These are phyloP conservation scores for Fragilariopsis cylindrus DNA, from an alignment of 108 stramenopile species.

Conservation along the genomic window DNA sequence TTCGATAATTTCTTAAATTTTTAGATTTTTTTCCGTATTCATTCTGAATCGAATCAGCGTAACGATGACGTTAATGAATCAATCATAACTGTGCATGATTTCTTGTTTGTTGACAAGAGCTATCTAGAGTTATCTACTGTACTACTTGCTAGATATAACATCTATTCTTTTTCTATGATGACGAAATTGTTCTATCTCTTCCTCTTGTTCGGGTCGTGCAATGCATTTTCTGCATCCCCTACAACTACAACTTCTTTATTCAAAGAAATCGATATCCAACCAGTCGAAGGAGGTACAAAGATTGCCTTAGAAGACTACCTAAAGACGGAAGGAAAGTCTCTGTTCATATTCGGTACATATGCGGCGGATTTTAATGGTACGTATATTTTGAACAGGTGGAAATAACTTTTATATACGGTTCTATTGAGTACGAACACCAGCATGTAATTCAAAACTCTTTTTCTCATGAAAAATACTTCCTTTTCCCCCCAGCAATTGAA, in stretches of 20 bases:
- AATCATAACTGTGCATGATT: not conserved
- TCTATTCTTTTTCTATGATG: not conserved
- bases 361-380: slow-evolving; percentile 86
- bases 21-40: no score
- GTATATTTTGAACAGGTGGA: no score
- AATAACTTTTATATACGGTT: no score
- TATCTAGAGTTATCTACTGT: not conserved
- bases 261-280: slow-evolving; percentile 21
- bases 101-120: not conserved
- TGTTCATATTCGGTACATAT: slow-evolving; percentile 45
- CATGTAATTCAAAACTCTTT: no score
- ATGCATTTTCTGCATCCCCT: slow-evolving; percentile 12
- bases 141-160: no score
- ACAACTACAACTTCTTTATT: slow-evolving; percentile 1
- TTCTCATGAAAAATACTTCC: no score
- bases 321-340: slow-evolving; percentile 19
- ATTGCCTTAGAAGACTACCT: slow-evolving; percentile 24
- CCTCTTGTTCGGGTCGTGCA: not conserved
- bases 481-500: slow-evolving; percentile 52
- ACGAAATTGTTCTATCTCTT: not conserved
- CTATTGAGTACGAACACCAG: no score
- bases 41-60: no score
- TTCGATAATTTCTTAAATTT: no score
- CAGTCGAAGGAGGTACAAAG: slow-evolving; percentile 18
- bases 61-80: no score